Percentiles rank a stretch among this genome's conserved stretches.
phyloP scores from a whole-genome alignment of 2,329 filamentous ascomycete species.

The Coniella vitis region DNA sequence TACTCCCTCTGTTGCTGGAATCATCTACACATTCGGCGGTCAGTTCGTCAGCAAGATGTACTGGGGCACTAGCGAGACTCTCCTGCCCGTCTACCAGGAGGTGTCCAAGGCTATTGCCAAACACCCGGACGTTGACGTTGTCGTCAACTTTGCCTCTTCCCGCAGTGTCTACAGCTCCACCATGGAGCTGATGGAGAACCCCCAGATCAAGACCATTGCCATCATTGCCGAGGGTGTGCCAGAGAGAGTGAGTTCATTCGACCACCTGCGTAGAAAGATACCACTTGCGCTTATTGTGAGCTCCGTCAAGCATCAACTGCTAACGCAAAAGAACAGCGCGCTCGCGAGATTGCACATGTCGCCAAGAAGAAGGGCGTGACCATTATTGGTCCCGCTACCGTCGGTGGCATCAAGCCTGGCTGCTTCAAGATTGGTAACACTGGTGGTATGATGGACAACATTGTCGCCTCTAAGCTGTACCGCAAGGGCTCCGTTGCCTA shows the following conservation, averaged over 20 bases:
- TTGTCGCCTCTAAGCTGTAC: slow-evolving; percentile 99
- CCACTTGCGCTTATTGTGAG: too few relatives aligned
- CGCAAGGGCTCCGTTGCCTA: slow-evolving; percentile 98
- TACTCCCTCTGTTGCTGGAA: slow-evolving; percentile 93
- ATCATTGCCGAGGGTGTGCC: slow-evolving; percentile 99
- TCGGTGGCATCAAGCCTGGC: slow-evolving; percentile 98
- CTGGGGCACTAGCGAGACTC: slow-evolving; percentile 99
- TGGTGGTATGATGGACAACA: slow-evolving; percentile 99
- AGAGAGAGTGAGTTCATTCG: slow-evolving; percentile 66
- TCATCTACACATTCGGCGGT: slow-evolving; percentile 99
- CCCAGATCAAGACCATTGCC: slow-evolving; percentile 97
- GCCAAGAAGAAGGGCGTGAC: slow-evolving; percentile 98
- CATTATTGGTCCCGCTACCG: slow-evolving; percentile 96
- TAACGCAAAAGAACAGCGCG: slow-evolving; percentile 52
- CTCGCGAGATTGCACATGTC: slow-evolving; percentile 94
- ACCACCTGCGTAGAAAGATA: too few relatives aligned
- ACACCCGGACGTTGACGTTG: slow-evolving; percentile 93
- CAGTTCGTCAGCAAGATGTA: slow-evolving; percentile 99
- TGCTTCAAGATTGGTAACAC: slow-evolving; percentile 99
- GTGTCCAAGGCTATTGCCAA: slow-evolving; percentile 89
- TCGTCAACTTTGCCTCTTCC: slow-evolving; percentile 99
- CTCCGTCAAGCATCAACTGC: slow-evolving; percentile 21
- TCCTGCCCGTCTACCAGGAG: slow-evolving; percentile 96
- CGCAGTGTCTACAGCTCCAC: slow-evolving; percentile 98
- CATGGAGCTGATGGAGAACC: slow-evolving; percentile 95